These are phyloP conservation scores for Schizosaccharomyces cryophilus DNA, from an alignment of 805 yeast genomes.

Conservation along the genomic window DNA sequence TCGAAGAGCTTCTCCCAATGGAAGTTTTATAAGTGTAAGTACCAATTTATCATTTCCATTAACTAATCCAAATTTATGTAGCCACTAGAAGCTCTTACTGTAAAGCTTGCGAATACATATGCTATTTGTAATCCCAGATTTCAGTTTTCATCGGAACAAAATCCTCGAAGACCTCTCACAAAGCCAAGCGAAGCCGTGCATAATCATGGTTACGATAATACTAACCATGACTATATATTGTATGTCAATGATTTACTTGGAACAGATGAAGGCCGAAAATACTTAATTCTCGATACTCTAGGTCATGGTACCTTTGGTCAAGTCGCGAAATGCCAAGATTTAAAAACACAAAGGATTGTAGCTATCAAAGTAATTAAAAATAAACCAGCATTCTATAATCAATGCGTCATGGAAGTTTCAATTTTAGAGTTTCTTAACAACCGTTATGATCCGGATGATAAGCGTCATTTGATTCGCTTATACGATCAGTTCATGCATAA, in stretches of 20 bases:
- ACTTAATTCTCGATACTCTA: conserved; percentile 65
- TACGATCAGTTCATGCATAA: conserved; percentile 79
- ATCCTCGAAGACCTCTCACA: conserved; percentile 78
- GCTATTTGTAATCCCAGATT: conserved; percentile 66
- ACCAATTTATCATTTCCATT: background rate
- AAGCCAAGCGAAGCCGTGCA: conserved; percentile 67
- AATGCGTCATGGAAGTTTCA: conserved; percentile 72
- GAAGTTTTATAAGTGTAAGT: background rate
- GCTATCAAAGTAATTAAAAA: conserved; percentile 91
- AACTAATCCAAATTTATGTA: background rate
- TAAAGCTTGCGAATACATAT: conserved; percentile 55
- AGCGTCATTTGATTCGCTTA: conserved; percentile 51
- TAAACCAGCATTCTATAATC: conserved; percentile 72
- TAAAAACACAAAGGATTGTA: conserved; percentile 57
- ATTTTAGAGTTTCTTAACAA: conserved; percentile 59
- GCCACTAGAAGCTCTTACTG: conserved; percentile 60
- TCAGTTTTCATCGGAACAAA: conserved; percentile 57
- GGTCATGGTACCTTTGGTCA: conserved; percentile 98
- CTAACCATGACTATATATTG: conserved; percentile 68
- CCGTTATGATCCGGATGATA: conserved; percentile 41
- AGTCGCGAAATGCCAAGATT: conserved; percentile 76
- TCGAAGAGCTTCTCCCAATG: background rate
- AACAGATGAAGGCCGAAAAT: conserved; percentile 52
- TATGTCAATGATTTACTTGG: conserved; percentile 90
- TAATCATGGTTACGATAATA: conserved; percentile 71